Base-by-base conservation (phyloP, 1,139 yeast species). In the Wickerhamomyces sp. region DNA sequence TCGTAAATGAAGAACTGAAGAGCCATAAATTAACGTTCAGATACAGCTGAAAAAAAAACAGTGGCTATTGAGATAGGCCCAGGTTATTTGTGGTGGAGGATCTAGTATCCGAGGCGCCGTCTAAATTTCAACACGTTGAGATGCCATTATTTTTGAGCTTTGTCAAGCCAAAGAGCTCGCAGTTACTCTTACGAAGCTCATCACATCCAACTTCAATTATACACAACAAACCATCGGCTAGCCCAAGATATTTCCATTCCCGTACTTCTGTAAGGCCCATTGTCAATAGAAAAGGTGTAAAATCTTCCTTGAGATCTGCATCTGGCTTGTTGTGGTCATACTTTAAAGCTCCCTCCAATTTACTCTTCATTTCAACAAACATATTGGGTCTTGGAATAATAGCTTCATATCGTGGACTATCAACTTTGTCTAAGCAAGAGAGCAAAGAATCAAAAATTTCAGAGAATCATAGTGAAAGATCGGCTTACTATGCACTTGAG, bases 331-430 rank as follows among this genome's bases (percentile, higher is more conserved):
- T 54, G 3, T 55, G 56, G 57, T 49, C 57, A 0, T 54, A 55
- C 40, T 46, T 50, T 34, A 51, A 47, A n/a, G 56, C 58, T 4
- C 59, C 60, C 5, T 44, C 57, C 0, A 56, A 56, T 23, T 8
- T 54, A 14, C 33, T 54, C 18, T 54, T 55, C 30, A 26, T 56
- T 2, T 40, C 54, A 1, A 51, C 57, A 4, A 56, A 56, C 15
- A 6, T 56, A 1, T 27, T 54, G 1, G 53, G 56, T 4, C 33
- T 56, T 2, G 52, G 55, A 1, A 50, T 53, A n/a, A 31, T 51
- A 7, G 41, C 48, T 3, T 41, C 53, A 1, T 53, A 56, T 46
- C 43, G 55, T 34, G 50, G 52, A 1, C 23, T 53, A 11, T 41
- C 44, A 7, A 45, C 52, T 1, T 15, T 50, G 2, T 43, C 50